These are phyloP conservation scores for Kokia cookei DNA, from an alignment of 441 rosid genomes.

Conservation along the genomic window DNA sequence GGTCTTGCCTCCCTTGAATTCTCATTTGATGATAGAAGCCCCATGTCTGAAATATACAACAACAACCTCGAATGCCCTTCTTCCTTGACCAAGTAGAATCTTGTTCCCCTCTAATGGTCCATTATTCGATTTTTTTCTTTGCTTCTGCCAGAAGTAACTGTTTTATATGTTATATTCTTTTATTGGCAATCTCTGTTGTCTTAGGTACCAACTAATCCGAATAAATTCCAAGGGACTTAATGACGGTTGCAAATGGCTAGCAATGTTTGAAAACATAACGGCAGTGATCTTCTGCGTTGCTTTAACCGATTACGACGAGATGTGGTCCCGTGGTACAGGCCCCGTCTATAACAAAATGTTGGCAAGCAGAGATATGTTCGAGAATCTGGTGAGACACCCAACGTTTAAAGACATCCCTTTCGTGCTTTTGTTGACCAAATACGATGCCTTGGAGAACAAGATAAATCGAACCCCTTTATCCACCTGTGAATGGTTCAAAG, in stretches of 20 bases:
- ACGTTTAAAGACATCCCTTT: conserved; percentile 35
- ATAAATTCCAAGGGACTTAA: conserved; percentile 39
- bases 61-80: conserved; percentile 23
- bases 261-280: conserved; percentile 44
- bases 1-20: conserved; percentile 39
- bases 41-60: conserved; percentile 37
- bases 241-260: conserved; percentile 46
- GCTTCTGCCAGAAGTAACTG: not conserved
- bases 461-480: conserved; percentile 24
- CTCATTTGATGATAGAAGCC: conserved; percentile 41
- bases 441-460: conserved; percentile 36
- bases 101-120: not conserved
- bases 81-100: conserved; percentile 28
- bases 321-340: conserved; percentile 6
- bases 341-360: conserved; percentile 28
- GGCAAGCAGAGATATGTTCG: conserved; percentile 37
- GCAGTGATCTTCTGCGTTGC: conserved; percentile 37
- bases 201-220: conserved; percentile 39
- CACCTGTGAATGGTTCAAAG: conserved; percentile 38
- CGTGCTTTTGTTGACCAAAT: conserved; percentile 39
- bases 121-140: not conserved
- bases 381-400: conserved; percentile 34
- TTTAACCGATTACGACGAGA: conserved; percentile 34
- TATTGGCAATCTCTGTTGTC: not conserved
- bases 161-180: not conserved